phyloP scores from a whole-genome alignment of 257 asterid species.

The Plantago major region DNA sequence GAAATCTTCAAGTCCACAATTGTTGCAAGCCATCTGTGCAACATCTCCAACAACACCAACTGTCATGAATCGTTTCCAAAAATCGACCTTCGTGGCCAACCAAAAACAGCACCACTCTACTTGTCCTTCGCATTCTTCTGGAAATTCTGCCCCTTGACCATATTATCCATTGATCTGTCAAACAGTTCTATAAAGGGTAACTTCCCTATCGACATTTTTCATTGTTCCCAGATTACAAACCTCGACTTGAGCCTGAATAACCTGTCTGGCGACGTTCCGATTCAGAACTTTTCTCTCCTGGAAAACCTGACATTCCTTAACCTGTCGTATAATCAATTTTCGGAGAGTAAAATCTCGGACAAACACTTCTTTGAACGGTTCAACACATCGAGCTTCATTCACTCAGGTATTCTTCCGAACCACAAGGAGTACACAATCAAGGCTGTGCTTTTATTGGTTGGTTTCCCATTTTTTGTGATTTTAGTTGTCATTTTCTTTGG shows the following conservation, averaged over 20 bases:
- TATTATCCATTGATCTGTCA: conserved; percentile 42
- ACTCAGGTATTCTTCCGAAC: conserved; percentile 38
- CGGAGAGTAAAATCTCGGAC: conserved; percentile 36
- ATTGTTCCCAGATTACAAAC: conserved; percentile 39
- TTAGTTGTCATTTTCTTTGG: conserved; percentile 21
- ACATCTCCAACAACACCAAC: conserved; percentile 43
- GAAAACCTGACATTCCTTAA: conserved; percentile 40
- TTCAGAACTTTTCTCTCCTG: conserved; percentile 26
- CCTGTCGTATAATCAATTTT: conserved; percentile 42
- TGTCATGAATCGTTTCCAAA: conserved; percentile 47
- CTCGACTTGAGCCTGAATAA: conserved; percentile 45
- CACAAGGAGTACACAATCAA: conserved; percentile 27
- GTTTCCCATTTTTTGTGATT: conserved; percentile 33
- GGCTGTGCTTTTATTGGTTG: conserved; percentile 27
- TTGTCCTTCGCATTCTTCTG: conserved; percentile 57
- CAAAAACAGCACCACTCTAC: conserved; percentile 45
- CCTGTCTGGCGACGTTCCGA: conserved; percentile 47
- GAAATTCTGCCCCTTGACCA: conserved; percentile 49
- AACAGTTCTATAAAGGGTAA: conserved; percentile 35
- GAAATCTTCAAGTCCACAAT: conserved; percentile 52
- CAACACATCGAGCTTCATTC: conserved; percentile 30
- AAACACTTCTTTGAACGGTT: conserved; percentile 30
- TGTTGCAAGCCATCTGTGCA: conserved; percentile 58
- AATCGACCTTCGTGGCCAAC: conserved; percentile 41
- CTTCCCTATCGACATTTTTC: conserved; percentile 36